Evolutionary conservation across 2,329 filamentous ascomycete genomes (phyloP).

Genomic region (Pestalotiopsis sp.): DNA sequence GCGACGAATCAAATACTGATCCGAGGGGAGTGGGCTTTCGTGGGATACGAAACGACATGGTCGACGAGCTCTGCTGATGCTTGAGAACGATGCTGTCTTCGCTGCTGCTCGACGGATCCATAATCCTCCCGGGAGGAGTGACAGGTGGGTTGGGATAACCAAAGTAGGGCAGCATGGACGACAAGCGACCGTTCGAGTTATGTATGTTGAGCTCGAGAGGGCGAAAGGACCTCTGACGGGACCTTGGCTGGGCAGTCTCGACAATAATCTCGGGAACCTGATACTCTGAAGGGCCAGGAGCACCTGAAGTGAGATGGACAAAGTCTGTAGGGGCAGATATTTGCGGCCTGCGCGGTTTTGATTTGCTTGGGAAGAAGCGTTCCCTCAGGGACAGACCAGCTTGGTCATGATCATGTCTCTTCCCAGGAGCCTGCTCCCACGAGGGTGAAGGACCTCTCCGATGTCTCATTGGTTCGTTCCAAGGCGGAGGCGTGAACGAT

Average conservation of each 20-base stretch:
- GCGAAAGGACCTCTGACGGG: constrained; percentile 45
- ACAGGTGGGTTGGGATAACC: constrained; percentile 37
- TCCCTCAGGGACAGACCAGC: constrained; percentile 49
- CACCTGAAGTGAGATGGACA: constrained; percentile 54
- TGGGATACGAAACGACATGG: constrained; percentile 59
- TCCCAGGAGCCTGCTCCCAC: constrained; percentile 38
- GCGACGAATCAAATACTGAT: constrained; percentile 33
- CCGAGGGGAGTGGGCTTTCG: constrained; percentile 43
- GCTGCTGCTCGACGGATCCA: constrained; percentile 34
- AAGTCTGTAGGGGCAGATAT: constrained; percentile 65
- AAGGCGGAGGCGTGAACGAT: constrained; percentile 36
- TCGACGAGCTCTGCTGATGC: constrained; percentile 50
- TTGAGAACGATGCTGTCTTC: constrained; percentile 37
- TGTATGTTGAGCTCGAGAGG: constrained; percentile 62
- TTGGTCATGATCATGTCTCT: constrained; percentile 41
- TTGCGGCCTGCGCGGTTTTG: constrained; percentile 50
- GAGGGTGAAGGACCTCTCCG: constrained; percentile 27
- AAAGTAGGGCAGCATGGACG: constrained; percentile 59
- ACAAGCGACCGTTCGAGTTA: constrained; percentile 47
- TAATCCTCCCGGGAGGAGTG: constrained; percentile 43
- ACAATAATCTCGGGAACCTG: constrained; percentile 16
- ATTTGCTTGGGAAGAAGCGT: constrained; percentile 44
- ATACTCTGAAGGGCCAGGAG: constrained; percentile 28
- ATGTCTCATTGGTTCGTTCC: constrained; percentile 26
- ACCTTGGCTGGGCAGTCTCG: constrained; percentile 26